phyloP scores from a whole-genome alignment of 106 monocot species.

The Agapanthus africanus region DNA sequence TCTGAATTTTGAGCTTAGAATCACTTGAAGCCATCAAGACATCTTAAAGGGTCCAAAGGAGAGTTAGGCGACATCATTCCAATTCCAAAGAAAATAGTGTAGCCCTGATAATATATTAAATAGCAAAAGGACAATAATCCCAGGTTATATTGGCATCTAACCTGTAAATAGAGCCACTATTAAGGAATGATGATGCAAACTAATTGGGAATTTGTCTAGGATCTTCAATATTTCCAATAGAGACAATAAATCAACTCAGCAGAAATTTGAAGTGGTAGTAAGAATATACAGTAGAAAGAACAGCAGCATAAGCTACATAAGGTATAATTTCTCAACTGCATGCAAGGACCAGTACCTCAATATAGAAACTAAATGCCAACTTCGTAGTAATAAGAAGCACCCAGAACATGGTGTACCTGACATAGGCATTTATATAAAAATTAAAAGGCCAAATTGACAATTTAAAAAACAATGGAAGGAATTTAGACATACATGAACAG shows the following conservation, averaged over 20 bases:
- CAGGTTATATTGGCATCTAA: no score
- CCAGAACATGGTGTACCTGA: conserved; percentile 94
- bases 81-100: background rate
- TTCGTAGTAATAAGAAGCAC: conserved; percentile 61
- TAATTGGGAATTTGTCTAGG: no score
- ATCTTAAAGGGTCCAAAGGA: background rate
- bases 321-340: no score
- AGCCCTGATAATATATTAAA: background rate
- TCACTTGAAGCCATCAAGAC: background rate
- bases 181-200: no score
- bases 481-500: conserved; percentile 65
- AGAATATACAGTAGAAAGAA: no score
- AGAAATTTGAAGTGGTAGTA: no score
- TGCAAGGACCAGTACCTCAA: conserved; percentile 75
- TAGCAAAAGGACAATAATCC: background rate
- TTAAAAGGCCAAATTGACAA: background rate
- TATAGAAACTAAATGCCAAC: conserved; percentile 76
- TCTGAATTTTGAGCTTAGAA: background rate
- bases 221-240: no score
- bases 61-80: background rate
- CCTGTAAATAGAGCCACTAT: no score
- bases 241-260: no score
- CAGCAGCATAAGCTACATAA: no score
- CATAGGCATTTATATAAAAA: background rate
- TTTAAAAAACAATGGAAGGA: background rate